Base-by-base conservation (phyloP, 1,139 yeast genomes). In the Fermentozyma sake region DNA sequence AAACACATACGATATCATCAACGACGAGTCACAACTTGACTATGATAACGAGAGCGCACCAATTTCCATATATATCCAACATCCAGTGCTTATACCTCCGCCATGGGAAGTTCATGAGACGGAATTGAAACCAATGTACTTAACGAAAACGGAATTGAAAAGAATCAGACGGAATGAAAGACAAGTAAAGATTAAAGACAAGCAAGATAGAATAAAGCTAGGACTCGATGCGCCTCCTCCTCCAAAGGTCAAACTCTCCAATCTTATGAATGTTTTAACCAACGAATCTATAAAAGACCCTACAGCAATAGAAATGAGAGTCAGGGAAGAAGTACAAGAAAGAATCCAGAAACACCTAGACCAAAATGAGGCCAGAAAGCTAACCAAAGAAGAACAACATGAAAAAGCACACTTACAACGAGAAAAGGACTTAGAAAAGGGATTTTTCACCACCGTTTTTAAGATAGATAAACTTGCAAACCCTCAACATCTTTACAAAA, bases 231-330 rank as follows among this genome's bases (percentile, higher is more conserved):
- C 95, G 0, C 83, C 95, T 3, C 96, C 96, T 0, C 81, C 82
- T 5, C 95, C 96, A 3, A 91, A 89, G 52, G 85, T 89, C 16
- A 85, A 80, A 44, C 60, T 86, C 29, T 74, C 80, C 24, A 91
- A 89, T 48, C 67, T 89, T 50, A 83, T 85, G 87, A 80, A 73
- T 41, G 95, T 86, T 0, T 63, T 81, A 26, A 84, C 96, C 3
- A 79, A 85, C 46, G 94, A 84, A 36, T 85, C 93, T n/a, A 80
- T 87, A 25, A 68, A 72, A 36, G 95, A 91, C 47, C 98, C 98
- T 0, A 91, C 98, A 0, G 76, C 76, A 4, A 79, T 89, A 41
- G 98, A 91, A 47, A 65, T 68, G 50, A 56, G 67, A 31, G 96
- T 93, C 0, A 64, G 74, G 26, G 55, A 61, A 21, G 93, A 89